phyloP scores from a whole-genome alignment of 116 monocot genomes.

The Zostera marina region DNA sequence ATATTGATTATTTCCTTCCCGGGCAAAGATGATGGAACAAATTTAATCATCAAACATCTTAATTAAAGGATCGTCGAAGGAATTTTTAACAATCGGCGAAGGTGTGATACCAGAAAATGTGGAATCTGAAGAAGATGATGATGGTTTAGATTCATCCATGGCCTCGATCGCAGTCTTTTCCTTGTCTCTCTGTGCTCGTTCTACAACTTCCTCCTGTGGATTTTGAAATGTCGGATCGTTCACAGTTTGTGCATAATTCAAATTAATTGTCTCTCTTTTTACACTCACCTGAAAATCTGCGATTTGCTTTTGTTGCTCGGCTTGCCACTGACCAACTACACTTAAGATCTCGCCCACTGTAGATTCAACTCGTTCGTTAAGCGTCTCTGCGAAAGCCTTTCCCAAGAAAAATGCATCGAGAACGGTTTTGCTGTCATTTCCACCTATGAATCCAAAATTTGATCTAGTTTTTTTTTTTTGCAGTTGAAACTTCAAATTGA shows the following conservation, averaged over 20 bases:
- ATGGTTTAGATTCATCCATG: conserved; percentile 18
- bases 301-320: conserved; percentile 87
- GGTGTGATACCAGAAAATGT: conserved; percentile 5
- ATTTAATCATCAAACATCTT: conserved; percentile 1
- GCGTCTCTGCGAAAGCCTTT: conserved; percentile 82
- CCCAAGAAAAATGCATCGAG: conserved; percentile 98
- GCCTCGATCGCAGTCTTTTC: conserved; percentile 62
- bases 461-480: too few relatives aligned
- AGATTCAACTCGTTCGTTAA: conserved; percentile 72
- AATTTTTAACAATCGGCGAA: conserved; percentile 5
- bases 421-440: conserved; percentile 62
- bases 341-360: conserved; percentile 72
- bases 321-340: conserved; percentile 81
- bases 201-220: conserved; percentile 66
- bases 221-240: neutral
- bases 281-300: conserved; percentile 63
- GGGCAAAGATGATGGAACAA: too few relatives aligned
- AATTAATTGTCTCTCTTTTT: neutral
- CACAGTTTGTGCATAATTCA: neutral
- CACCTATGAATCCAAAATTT: conserved; percentile 17
- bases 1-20: too few relatives aligned
- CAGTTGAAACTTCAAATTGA: too few relatives aligned
- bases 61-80: neutral
- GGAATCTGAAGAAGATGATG: conserved; percentile 2
- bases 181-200: conserved; percentile 64